phyloP scores from a whole-genome alignment of 768 basidiomycete species.

The Russula abietina region DNA sequence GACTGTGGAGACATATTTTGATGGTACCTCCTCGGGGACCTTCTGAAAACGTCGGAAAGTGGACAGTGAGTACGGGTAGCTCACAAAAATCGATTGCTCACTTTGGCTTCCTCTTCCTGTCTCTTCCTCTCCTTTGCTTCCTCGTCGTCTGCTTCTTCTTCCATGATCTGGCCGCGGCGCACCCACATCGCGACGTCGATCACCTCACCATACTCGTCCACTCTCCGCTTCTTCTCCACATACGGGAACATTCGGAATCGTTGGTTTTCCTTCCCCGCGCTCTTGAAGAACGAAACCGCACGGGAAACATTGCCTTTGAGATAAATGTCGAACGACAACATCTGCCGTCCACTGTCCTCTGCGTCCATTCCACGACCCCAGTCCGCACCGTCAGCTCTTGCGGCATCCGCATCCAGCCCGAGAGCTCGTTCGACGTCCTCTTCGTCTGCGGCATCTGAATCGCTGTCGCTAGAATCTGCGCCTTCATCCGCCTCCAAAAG shows the following conservation, averaged over 20 bases:
- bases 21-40: slow-evolving; percentile 77
- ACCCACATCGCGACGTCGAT: slow-evolving; percentile 96
- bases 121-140: slow-evolving; percentile 69
- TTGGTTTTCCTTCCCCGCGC: slow-evolving; percentile 58
- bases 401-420: slow-evolving; percentile 35
- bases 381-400: slow-evolving; percentile 44
- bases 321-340: slow-evolving; percentile 92
- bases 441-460: slow-evolving; percentile 63
- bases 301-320: slow-evolving; percentile 93
- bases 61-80: background rate
- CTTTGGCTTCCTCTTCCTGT: slow-evolving; percentile 81
- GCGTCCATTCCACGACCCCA: slow-evolving; percentile 58
- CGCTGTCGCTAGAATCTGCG: slow-evolving; percentile 71
- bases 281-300: slow-evolving; percentile 83
- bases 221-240: slow-evolving; percentile 83
- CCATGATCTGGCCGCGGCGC: slow-evolving; percentile 82
- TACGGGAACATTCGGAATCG: slow-evolving; percentile 97
- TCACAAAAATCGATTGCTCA: slow-evolving; percentile 28
- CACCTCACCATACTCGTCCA: slow-evolving; percentile 94
- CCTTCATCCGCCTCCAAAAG: slow-evolving; percentile 94
- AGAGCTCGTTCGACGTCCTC: slow-evolving; percentile 53
- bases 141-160: slow-evolving; percentile 82
- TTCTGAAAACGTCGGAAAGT: slow-evolving; percentile 42
- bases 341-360: slow-evolving; percentile 67
- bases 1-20: slow-evolving; percentile 76